phyloP scores from a whole-genome alignment of 2,329 filamentous ascomycete genomes.

The Pyricularia grisea region DNA sequence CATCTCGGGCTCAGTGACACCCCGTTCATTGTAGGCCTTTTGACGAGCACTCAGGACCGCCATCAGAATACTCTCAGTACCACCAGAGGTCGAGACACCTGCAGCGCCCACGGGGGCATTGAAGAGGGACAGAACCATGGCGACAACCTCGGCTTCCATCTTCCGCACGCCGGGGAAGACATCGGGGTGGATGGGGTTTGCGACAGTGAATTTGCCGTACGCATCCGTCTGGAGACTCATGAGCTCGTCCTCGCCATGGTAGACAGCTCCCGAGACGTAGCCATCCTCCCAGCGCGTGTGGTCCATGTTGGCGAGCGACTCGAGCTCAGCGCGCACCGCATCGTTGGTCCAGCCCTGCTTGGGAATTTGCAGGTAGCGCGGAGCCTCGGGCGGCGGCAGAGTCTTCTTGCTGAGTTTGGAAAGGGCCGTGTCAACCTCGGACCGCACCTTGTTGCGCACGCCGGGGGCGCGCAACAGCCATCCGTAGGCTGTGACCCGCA shows the following conservation, averaged over 20 bases:
- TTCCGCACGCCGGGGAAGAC: constrained; percentile 96
- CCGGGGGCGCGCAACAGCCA: constrained; percentile 80
- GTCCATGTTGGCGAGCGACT: constrained; percentile 72
- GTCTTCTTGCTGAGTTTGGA: constrained; percentile 69
- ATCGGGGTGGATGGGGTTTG: constrained; percentile 95
- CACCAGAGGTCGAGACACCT: constrained; percentile 84
- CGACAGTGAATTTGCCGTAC: constrained; percentile 87
- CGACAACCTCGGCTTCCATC: constrained; percentile 97
- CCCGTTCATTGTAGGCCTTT: constrained; percentile 76
- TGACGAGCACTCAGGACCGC: constrained; percentile 84
- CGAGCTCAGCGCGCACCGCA: constrained; percentile 69
- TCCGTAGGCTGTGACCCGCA: constrained; percentile 69
- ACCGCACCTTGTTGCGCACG: constrained; percentile 75
- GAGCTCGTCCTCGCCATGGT: constrained; percentile 81
- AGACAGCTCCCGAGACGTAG: constrained; percentile 87
- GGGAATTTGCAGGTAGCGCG: constrained; percentile 67
- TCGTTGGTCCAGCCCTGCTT: constrained; percentile 77
- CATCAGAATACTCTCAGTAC: constrained; percentile 95
- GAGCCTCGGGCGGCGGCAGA: constrained; percentile 64
- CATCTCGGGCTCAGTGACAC: constrained; percentile 92
- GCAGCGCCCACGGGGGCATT: constrained; percentile 78
- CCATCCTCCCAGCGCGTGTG: constrained; percentile 97
- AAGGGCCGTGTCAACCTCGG: constrained; percentile 72
- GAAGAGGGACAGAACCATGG: constrained; percentile 88
- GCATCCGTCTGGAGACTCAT: constrained; percentile 83